These are phyloP conservation scores for Annulohypoxylon nitens DNA, from an alignment of 495 filamentous ascomycete genomes.

Conservation along the genomic window DNA sequence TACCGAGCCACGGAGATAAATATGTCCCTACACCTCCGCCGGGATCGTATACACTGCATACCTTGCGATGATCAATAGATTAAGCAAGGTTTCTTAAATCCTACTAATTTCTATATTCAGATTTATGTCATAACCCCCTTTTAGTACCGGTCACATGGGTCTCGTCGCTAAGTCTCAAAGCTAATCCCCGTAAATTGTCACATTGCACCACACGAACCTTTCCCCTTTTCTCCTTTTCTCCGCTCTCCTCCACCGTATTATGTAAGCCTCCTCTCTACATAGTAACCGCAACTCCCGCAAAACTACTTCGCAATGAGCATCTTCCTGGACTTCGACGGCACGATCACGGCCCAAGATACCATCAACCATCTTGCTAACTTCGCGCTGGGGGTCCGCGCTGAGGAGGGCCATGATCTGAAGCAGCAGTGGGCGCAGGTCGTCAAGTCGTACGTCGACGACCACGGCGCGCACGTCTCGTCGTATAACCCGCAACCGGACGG, in stretches of 20 bases:
- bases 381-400: conserved; percentile 43
- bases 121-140: conserved; percentile 8
- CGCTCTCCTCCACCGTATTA: neutral
- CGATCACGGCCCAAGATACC: conserved; percentile 59
- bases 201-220: neutral
- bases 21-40: too few species aligned
- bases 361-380: conserved; percentile 48
- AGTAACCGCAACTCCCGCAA: neutral
- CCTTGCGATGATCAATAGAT: neutral
- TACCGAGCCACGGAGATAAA: neutral
- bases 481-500: conserved; percentile 46
- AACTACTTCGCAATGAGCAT: conserved; percentile 49
- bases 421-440: conserved; percentile 56
- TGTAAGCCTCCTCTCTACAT: neutral
- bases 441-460: conserved; percentile 52
- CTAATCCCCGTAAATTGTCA: conserved; percentile 17
- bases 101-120: neutral
- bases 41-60: too few species aligned
- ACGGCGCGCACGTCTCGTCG: conserved; percentile 46
- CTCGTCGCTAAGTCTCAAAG: neutral
- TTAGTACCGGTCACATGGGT: neutral
- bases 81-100: neutral
- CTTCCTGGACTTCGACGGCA: conserved; percentile 65
- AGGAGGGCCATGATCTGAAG: conserved; percentile 45
- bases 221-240: conserved; percentile 12